phyloP scores from a whole-genome alignment of 73 alveolate species.

The Paramecium sexaurelia region DNA sequence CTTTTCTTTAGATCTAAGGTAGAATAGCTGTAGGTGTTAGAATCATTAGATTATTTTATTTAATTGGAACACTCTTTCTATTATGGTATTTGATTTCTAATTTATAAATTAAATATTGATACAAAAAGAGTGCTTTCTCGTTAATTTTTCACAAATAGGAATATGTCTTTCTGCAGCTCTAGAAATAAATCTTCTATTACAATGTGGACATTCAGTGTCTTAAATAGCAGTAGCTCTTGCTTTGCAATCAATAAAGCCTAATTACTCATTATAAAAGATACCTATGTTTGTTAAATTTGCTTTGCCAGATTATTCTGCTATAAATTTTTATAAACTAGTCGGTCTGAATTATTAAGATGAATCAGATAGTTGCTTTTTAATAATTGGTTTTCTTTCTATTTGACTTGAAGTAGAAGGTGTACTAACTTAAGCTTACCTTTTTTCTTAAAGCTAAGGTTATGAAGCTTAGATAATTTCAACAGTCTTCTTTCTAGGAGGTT shows the following conservation, averaged over 20 bases:
- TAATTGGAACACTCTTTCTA: neutral
- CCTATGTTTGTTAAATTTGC: constrained; percentile 28
- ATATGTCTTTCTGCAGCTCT: constrained; percentile 83
- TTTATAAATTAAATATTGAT: neutral
- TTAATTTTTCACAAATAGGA: constrained; percentile 76
- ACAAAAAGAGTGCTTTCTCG: constrained; percentile 10
- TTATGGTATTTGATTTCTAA: neutral
- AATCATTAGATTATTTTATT: neutral
- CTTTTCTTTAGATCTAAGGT: neutral
- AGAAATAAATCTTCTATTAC: constrained; percentile 76
- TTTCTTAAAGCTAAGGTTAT: neutral
- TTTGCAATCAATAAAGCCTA: constrained; percentile 21
- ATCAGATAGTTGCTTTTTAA: constrained; percentile 16
- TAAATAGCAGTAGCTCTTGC: constrained; percentile 39
- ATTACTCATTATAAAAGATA: neutral
- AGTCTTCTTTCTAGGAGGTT: constrained; percentile 66
- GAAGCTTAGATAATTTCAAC: neutral
- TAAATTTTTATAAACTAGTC: constrained; percentile 12
- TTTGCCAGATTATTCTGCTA: neutral
- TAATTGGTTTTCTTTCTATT: neutral
- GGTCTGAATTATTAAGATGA: constrained; percentile 47
- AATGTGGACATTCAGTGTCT: constrained; percentile 58
- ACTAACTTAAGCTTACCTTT: constrained; percentile 8
- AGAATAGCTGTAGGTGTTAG: neutral
- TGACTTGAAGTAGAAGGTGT: constrained; percentile 43